Conservation (phyloP, 306 rosid genomes). For the Malus domestica region ASM211411v1 NC_041801.1:474001-474500, state of each 20-base stretch:
- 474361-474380: slow-evolving; percentile 58
- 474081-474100: slow-evolving; percentile 70
- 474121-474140: background rate
- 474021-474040: slow-evolving; percentile 94
- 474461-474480: background rate
- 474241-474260: slow-evolving; percentile 81
- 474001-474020: slow-evolving; percentile 64
- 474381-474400: slow-evolving; percentile 6
- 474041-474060: slow-evolving; percentile 87
- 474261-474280: slow-evolving; percentile 90
- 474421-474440: background rate
- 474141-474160: background rate
- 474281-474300: slow-evolving; percentile 63
- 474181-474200: background rate
- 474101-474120: slow-evolving; percentile 1
- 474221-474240: slow-evolving; percentile 65
- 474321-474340: slow-evolving; percentile 64
- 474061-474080: slow-evolving; percentile 78
- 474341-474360: slow-evolving; percentile 77
- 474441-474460: background rate
- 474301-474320: slow-evolving; percentile 43
- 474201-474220: slow-evolving; percentile 30
- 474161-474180: background rate
- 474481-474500: background rate
- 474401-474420: background rate